Evolutionary conservation across 331 rosid genomes (phyloP), one percentile per base, ranked within the genome.

Genomic region (Rhamnella rubrinervis): DNA sequence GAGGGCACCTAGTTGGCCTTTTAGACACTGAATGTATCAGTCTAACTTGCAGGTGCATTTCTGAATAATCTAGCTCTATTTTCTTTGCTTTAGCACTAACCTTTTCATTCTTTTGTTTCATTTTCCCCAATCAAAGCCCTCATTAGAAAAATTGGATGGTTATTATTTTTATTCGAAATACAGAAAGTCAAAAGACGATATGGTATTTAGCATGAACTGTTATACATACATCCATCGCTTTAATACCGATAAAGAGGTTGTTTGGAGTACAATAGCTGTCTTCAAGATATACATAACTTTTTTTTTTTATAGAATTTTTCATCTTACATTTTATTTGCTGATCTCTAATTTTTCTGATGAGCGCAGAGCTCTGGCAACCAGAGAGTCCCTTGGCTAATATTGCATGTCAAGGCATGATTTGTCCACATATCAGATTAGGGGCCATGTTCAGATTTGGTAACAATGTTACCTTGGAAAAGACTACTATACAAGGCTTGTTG

Each of bases 281-380:
- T 66, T 12, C 15, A 20, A 46, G 56, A 56, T 41, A 26, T 52
- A 7, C 20, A 53, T 20, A 23, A n/a, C 2, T 23, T 16, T 8
- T 40, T 56, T 37, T 15, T 14, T 47, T 21, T 15, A n/a, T 14
- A 61, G 20, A 6, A 10, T 70, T 78, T 70, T 28, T 38, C 44
- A 21, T 15, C 67, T 70, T 64, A 46, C 41, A 37, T 23, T 71
- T 11, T 63, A 59, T 72, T 49, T 68, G 47, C 55, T 62, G 31
- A 55, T 63, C 25, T 63, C 59, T 61, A 37, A 39, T 18, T 51
- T 57, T 23, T 59, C 75, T 71, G 80, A 55, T 73, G 58, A 71
- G 50, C 83, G 90, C 88, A 93, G 96, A 78, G 97, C 90, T 81
- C 47, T 90, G 76, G 92, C 95, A 70, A 65, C 92, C 68, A 85